phyloP scores from a whole-genome alignment of 371 early-diverging fungal species.

The Mortierella sp. region DNA sequence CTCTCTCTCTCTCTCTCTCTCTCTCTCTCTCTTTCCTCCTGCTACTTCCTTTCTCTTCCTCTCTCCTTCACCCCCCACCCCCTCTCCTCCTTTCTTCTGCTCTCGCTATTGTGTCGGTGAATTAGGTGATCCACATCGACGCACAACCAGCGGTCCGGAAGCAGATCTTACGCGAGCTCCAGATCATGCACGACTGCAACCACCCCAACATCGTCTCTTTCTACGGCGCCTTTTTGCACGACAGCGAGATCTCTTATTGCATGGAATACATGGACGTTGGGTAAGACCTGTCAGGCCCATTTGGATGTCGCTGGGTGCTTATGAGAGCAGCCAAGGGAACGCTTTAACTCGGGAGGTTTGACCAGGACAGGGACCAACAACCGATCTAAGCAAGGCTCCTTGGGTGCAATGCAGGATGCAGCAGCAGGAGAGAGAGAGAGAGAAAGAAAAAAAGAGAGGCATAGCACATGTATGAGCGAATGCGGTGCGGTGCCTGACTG shows the following conservation, averaged over 20 bases:
- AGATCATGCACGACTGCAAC: constrained; percentile 89
- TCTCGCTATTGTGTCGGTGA: neutral
- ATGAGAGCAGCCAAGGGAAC: too few relatives aligned
- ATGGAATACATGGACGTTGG: constrained; percentile 94
- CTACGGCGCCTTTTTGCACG: constrained; percentile 88
- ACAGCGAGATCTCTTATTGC: constrained; percentile 87
- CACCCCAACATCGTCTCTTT: constrained; percentile 89
- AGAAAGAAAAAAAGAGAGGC: neutral
- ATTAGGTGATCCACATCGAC: constrained; percentile 84
- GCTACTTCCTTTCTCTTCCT: neutral
- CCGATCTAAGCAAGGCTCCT: too few relatives aligned
- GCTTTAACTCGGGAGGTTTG: too few relatives aligned
- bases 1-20: neutral
- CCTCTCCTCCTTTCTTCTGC: neutral
- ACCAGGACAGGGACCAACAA: too few relatives aligned
- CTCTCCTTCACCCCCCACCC: neutral
- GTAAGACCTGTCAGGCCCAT: too few relatives aligned
- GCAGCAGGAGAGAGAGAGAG: neutral
- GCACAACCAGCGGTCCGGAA: constrained; percentile 75
- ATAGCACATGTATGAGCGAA: too few relatives aligned
- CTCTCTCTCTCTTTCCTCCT: neutral
- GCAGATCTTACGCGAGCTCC: constrained; percentile 88
- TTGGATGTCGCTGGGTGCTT: too few relatives aligned
- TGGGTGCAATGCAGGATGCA: neutral
- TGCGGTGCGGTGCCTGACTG: too few relatives aligned